Base-by-base conservation (phyloP, 106 monocot genomes). In the Hemerocallis citrina region DNA sequence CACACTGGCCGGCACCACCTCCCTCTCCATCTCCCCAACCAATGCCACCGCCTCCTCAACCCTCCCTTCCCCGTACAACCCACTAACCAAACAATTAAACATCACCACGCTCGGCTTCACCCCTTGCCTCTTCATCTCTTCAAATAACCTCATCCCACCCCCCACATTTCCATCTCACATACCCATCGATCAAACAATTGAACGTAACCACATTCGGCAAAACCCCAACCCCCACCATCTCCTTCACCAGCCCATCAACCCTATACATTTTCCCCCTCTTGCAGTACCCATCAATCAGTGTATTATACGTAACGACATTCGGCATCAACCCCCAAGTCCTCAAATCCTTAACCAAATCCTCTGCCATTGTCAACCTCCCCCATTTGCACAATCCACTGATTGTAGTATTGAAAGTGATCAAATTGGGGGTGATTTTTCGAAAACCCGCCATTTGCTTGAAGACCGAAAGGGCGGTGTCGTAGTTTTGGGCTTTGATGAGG, bases 111-210 rank as follows among this genome's bases (percentile, higher is more conserved):
- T 85, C 0, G 85, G 79, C 28, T 58, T 17, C 5, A 89, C 14
- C 28, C 65, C 75, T 35, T 75, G 74, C 65, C 54, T 62, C 66
- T 77, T 93, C 85, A 93, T 82, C 66, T 93, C 81, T 5, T 73
- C 75, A 24, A 93, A 57, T 68, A 93, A 44, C 60, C 75, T 93
- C 60, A 80, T 47, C 5, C 85, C 93, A 17, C 77, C 55, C 3
- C 63, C 44, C 29, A 44, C 21, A 22, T 85, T 92, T 27, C 66
- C 77, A 46, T 98, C 87, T 63, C 88, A 87, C 87, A 48, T 81
- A 84, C 38, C 90, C 90, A 57, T 87, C 81, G 12, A 96, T 84
- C 55, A 96, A 51, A 27, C 71, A 74, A 44, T 91, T 84, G 47
- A 79, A 96, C 45, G 91, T 87, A 40, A 91, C 72, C 34, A 77